Base-by-base conservation (phyloP, 202 grass and related monocot species). In the Dendrocalamus latiflorus region DNA sequence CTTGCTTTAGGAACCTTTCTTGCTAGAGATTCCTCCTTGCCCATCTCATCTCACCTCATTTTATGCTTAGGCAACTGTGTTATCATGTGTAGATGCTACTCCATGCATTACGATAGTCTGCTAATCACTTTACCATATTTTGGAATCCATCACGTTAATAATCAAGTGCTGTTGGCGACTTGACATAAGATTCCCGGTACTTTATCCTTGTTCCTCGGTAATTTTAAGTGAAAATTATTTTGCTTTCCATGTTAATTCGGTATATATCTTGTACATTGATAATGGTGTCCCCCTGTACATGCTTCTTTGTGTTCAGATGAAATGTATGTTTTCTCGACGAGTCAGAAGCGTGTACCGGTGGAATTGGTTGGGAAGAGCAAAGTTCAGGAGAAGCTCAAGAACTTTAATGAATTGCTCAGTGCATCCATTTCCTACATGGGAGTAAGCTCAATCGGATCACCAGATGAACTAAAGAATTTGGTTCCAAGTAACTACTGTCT, bases 291-390 rank as follows among this genome's bases (percentile, higher is more conserved):
- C 25, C 65, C 5, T 17, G 51, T 0, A 17, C 65, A 7, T 11
- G 9, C 17, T 61, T 8, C 72, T 1, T 39, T n/a, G 63, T 9
- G 13, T 84, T 41, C 81, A 98, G 95, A 95, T 82, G 95, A 95
- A 76, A 98, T 95, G 95, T 98, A 95, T 66, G 93, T 98, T 28
- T 88, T 93, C 72, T 98, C 95, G 37, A 90, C 92, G 26, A 95
- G 93, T 56, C 83, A 95, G 85, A 93, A 89, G 77, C 91, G 80
- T 41, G 92, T 98, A 3, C 88, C 90, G 0, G 89, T 98, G 64
- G 90, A 98, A 25, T 25, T 98, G 58, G 85, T 98, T 42, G 92
- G 95, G 38, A 86, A 88, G 70, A 86, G 90, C 63, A 95, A 98
- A 88, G 89, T 95, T 80, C 72, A 93, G 72, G 91, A 98, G 70